A percentile compares a stretch with the other conserved stretches of the same genome.
phyloP scores from a whole-genome alignment of 1,284 basidiomycete genomes.

The Ustilago lituana region DNA sequence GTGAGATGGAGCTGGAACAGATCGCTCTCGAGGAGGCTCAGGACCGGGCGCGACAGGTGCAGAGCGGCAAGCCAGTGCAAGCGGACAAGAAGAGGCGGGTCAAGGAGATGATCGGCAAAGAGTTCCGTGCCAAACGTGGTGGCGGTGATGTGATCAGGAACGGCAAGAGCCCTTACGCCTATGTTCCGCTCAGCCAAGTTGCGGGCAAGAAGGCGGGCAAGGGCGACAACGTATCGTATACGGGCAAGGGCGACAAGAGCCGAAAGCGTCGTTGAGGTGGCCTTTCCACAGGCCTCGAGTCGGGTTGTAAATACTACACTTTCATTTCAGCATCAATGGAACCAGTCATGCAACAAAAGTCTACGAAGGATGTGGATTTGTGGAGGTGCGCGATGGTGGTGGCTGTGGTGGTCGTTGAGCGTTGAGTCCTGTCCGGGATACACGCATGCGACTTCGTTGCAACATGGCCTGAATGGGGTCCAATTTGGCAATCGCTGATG shows the following conservation, averaged over 20 bases:
- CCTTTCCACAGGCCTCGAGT: neutral
- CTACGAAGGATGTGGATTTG: neutral
- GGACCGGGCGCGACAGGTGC: slow-evolving; percentile 39
- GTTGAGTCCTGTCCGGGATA: slow-evolving; percentile 9
- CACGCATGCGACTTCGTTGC: slow-evolving; percentile 33
- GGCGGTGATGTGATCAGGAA: slow-evolving; percentile 76
- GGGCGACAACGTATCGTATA: slow-evolving; percentile 39
- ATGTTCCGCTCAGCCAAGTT: slow-evolving; percentile 69
- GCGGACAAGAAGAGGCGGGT: slow-evolving; percentile 42
- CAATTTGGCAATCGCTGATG: neutral
- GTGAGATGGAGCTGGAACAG: slow-evolving; percentile 57
- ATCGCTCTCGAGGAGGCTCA: slow-evolving; percentile 51
- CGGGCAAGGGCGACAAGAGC: slow-evolving; percentile 48
- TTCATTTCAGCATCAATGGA: neutral
- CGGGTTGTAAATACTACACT: slow-evolving; percentile 13
- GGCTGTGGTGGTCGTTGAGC: slow-evolving; percentile 14
- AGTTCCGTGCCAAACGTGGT: slow-evolving; percentile 60
- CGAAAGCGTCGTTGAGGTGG: slow-evolving; percentile 32
- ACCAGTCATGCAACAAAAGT: neutral
- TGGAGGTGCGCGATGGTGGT: slow-evolving; percentile 6
- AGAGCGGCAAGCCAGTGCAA: slow-evolving; percentile 14
- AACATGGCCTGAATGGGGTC: slow-evolving; percentile 41
- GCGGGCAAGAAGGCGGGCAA: slow-evolving; percentile 55
- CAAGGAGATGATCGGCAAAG: slow-evolving; percentile 59
- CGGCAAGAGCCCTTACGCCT: slow-evolving; percentile 88